Evolutionary conservation across 768 basidiomycete genomes (phyloP).

Genomic region (Phaffia australis): DNA sequence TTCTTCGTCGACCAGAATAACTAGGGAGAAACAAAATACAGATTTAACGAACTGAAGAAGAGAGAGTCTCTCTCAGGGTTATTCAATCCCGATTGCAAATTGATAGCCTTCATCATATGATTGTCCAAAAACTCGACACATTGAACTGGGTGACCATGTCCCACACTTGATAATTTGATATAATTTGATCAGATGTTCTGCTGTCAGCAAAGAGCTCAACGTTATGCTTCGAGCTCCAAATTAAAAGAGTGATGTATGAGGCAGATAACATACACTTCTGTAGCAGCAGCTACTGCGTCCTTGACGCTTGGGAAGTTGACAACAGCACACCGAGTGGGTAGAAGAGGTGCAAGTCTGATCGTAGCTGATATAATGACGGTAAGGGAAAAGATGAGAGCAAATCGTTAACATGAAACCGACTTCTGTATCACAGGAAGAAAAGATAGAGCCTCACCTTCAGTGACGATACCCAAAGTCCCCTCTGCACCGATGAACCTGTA

Average conservation of each 20-base stretch:
- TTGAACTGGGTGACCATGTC: slow-evolving; percentile 20
- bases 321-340: slow-evolving; percentile 79
- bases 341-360: slow-evolving; percentile 61
- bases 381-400: not conserved
- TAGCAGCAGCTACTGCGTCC: slow-evolving; percentile 66
- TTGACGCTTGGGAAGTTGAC: slow-evolving; percentile 74
- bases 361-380: slow-evolving; percentile 48
- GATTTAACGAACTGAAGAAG: slow-evolving; percentile 52
- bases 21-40: slow-evolving; percentile 33
- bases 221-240: slow-evolving; percentile 62
- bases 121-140: slow-evolving; percentile 57
- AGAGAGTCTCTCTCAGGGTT: slow-evolving; percentile 68
- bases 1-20: slow-evolving; percentile 37
- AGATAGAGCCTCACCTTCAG: slow-evolving; percentile 48
- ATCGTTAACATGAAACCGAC: not conserved
- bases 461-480: slow-evolving; percentile 80
- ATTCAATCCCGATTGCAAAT: slow-evolving; percentile 29
- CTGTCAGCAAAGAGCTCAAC: too few relatives aligned
- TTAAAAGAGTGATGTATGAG: slow-evolving; percentile 53
- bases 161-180: slow-evolving; percentile 8
- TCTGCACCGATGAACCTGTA: slow-evolving; percentile 22
- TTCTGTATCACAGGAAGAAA: not conserved
- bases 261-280: slow-evolving; percentile 49
- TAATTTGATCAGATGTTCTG: too few relatives aligned
- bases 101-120: slow-evolving; percentile 20